Evolutionary conservation across 306 rosid genomes (phyloP).

Genomic region (Quillaja saponaria): DNA sequence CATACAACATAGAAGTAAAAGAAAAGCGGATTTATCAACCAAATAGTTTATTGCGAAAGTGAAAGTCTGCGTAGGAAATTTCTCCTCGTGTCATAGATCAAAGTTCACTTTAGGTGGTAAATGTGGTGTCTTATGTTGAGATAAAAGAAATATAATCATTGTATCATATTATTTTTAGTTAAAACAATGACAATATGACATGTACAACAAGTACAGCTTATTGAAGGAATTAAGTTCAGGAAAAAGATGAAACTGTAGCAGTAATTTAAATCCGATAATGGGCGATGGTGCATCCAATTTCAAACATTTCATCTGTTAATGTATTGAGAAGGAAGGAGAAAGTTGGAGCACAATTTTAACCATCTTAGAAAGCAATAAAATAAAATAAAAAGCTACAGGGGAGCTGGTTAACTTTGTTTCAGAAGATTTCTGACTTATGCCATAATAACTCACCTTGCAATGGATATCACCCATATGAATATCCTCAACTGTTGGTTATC

Average conservation of each 20-base stretch:
- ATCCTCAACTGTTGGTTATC: not conserved
- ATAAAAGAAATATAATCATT: not conserved
- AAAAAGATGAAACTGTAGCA: too few species aligned
- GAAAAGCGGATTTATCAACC: not conserved
- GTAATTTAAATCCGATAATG: too few species aligned
- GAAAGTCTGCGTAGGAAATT: not conserved
- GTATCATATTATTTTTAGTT: not conserved
- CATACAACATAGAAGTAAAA: not conserved
- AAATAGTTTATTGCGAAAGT: not conserved
- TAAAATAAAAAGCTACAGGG: too few species aligned
- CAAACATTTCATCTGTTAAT: too few species aligned
- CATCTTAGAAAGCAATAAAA: too few species aligned
- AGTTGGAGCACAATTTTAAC: too few species aligned
- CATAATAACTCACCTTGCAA: not conserved
- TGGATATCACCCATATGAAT: not conserved
- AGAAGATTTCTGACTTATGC: conserved; percentile 17
- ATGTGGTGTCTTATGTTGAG: not conserved
- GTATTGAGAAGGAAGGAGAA: too few species aligned
- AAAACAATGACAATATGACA: too few species aligned
- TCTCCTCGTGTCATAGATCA: not conserved
- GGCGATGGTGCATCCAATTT: too few species aligned
- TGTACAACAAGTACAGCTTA: too few species aligned
- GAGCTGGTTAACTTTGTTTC: not conserved
- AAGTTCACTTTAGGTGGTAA: not conserved
- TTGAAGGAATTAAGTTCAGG: too few species aligned